phyloP scores from a whole-genome alignment of 371 early-diverging fungal genomes.

The Phascolomyces articulosus region DNA sequence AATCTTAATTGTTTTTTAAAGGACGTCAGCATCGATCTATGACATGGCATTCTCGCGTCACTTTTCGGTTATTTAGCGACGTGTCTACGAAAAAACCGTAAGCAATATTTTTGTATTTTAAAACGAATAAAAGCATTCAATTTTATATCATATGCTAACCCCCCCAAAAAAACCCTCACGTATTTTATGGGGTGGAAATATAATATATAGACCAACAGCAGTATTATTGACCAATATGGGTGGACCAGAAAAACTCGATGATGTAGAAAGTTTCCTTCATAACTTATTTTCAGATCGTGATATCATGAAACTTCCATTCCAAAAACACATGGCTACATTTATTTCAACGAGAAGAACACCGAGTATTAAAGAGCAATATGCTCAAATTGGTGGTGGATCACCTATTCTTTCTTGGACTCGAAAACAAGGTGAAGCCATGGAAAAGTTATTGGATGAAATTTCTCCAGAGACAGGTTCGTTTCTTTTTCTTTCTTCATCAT shows the following conservation, averaged over 20 bases:
- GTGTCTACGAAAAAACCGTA: constrained; percentile 1
- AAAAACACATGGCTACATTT: constrained; percentile 70
- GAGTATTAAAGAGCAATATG: constrained; percentile 88
- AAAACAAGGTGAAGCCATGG: constrained; percentile 83
- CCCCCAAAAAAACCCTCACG: not conserved
- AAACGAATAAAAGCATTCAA: too few relatives aligned
- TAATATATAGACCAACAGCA: constrained; percentile 68
- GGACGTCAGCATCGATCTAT: constrained; percentile 1
- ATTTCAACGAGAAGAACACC: constrained; percentile 88
- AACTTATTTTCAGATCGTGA: constrained; percentile 95
- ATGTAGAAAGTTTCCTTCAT: constrained; percentile 82
- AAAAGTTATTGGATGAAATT: constrained; percentile 71
- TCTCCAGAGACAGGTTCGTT: constrained; percentile 77
- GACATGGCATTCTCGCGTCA: constrained; percentile 3
- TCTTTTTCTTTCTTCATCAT: not conserved
- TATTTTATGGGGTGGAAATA: not conserved
- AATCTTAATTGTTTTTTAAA: not conserved
- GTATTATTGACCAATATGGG: constrained; percentile 93
- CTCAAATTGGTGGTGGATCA: constrained; percentile 93
- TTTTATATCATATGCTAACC: too few relatives aligned
- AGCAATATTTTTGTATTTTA: not conserved
- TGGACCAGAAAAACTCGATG: constrained; percentile 80
- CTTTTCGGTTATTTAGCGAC: not conserved
- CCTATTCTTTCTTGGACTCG: constrained; percentile 93
- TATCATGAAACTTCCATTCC: constrained; percentile 90